Conservation (phyloP, 2,329 filamentous ascomycete species). For the Aspergillus intermedius region DNA sequence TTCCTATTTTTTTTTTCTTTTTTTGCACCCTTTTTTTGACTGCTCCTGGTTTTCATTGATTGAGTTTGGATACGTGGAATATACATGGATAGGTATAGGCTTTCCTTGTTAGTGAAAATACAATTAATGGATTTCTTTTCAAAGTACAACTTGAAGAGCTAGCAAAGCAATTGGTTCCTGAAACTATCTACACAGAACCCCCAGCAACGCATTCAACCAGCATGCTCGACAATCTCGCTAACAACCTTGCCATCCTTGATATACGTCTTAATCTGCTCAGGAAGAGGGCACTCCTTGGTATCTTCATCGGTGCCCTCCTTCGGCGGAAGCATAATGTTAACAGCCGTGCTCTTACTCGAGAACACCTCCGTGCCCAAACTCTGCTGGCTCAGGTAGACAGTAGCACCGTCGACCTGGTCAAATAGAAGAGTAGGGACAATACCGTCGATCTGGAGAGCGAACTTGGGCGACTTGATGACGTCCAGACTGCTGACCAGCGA, state of each 20-base stretch:
- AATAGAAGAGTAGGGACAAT: conserved; percentile 79
- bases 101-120: neutral
- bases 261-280: conserved; percentile 82
- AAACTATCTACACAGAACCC: neutral
- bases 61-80: too few relatives aligned
- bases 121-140: neutral
- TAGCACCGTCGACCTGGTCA: conserved; percentile 87
- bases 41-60: too few relatives aligned
- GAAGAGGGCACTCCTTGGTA: conserved; percentile 78
- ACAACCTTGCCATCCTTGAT: conserved; percentile 70
- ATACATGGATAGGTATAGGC: too few relatives aligned
- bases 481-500: conserved; percentile 86
- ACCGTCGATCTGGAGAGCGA: conserved; percentile 87
- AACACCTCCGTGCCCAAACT: conserved; percentile 75
- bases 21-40: too few relatives aligned
- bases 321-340: conserved; percentile 81
- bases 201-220: conserved; percentile 55
- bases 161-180: too few relatives aligned
- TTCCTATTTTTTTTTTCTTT: too few relatives aligned
- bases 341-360: conserved; percentile 75
- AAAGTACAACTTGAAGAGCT: too few relatives aligned
- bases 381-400: conserved; percentile 77
- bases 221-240: conserved; percentile 93
- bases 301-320: conserved; percentile 63
- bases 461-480: conserved; percentile 90